phyloP scores from a whole-genome alignment of 2,329 filamentous ascomycete genomes.

The Penicillium sp. region DNA sequence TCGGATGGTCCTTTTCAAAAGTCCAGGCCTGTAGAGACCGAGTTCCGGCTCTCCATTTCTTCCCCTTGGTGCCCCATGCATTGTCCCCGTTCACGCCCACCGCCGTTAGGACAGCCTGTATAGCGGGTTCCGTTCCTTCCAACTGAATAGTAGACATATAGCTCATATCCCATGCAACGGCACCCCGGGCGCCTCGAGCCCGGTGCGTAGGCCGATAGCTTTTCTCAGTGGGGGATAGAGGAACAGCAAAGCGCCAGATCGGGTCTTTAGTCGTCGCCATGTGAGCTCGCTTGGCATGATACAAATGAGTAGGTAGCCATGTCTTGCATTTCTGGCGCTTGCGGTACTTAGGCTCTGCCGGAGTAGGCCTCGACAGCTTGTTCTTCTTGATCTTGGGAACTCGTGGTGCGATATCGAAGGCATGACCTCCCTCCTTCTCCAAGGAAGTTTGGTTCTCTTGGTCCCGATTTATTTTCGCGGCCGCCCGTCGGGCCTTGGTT shows the following conservation, averaged over 20 bases:
- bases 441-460: constrained; percentile 23
- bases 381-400: constrained; percentile 69
- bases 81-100: constrained; percentile 61
- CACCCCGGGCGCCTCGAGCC: constrained; percentile 70
- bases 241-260: constrained; percentile 87
- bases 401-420: constrained; percentile 39
- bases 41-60: constrained; percentile 68
- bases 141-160: constrained; percentile 86
- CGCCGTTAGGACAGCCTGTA: constrained; percentile 64
- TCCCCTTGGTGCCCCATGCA: constrained; percentile 62
- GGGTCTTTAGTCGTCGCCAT: constrained; percentile 78
- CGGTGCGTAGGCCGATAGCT: constrained; percentile 84
- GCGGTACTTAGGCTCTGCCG: constrained; percentile 68
- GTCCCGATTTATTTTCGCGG: constrained; percentile 46
- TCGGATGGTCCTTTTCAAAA: constrained; percentile 53
- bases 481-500: constrained; percentile 40
- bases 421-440: constrained; percentile 29
- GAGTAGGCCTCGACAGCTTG: constrained; percentile 62
- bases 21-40: constrained; percentile 58
- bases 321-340: constrained; percentile 86
- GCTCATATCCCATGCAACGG: constrained; percentile 88
- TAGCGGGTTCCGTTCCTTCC: constrained; percentile 62
- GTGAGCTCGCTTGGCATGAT: constrained; percentile 85
- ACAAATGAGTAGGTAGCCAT: constrained; percentile 92
- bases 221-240: constrained; percentile 83